Evolutionary conservation across 1,284 basidiomycete species (phyloP).

Genomic region (Ganoderma resinaceum): DNA sequence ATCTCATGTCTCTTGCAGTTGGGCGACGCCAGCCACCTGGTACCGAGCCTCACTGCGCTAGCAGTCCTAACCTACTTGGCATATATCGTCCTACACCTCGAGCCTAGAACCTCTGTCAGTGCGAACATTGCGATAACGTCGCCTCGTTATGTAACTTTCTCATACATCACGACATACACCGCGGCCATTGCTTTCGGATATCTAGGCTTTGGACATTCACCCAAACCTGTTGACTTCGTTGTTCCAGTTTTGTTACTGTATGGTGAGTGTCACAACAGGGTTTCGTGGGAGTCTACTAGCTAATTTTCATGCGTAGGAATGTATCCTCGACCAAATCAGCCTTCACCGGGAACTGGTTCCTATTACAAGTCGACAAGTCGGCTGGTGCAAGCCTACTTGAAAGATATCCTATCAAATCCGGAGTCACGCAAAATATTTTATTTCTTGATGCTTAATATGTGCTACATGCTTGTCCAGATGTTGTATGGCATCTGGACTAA

Average conservation of each 20-base stretch:
- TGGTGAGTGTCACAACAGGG: slow-evolving; percentile 50
- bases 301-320: slow-evolving; percentile 51
- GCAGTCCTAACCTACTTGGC: slow-evolving; percentile 65
- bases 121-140: slow-evolving; percentile 54
- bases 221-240: slow-evolving; percentile 28
- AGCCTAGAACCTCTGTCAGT: slow-evolving; percentile 58
- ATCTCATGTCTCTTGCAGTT: slow-evolving; percentile 40
- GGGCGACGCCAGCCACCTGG: slow-evolving; percentile 44
- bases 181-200: slow-evolving; percentile 43
- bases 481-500: slow-evolving; percentile 98
- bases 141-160: slow-evolving; percentile 59
- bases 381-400: slow-evolving; percentile 78
- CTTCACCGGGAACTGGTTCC: slow-evolving; percentile 44
- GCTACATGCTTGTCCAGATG: slow-evolving; percentile 97
- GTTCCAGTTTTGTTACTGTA: slow-evolving; percentile 55
- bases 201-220: slow-evolving; percentile 31
- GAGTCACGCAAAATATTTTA: slow-evolving; percentile 97
- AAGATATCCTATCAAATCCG: slow-evolving; percentile 88
- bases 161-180: slow-evolving; percentile 56
- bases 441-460: slow-evolving; percentile 94
- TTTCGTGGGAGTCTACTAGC: slow-evolving; percentile 9
- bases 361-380: slow-evolving; percentile 64
- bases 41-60: slow-evolving; percentile 60
- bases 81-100: slow-evolving; percentile 62
- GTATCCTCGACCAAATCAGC: slow-evolving; percentile 56